A percentile compares a stretch with the other conserved stretches of the same genome.
Conservation (phyloP, 164 flowering plant species). For the Vitis amurensis region DNA sequence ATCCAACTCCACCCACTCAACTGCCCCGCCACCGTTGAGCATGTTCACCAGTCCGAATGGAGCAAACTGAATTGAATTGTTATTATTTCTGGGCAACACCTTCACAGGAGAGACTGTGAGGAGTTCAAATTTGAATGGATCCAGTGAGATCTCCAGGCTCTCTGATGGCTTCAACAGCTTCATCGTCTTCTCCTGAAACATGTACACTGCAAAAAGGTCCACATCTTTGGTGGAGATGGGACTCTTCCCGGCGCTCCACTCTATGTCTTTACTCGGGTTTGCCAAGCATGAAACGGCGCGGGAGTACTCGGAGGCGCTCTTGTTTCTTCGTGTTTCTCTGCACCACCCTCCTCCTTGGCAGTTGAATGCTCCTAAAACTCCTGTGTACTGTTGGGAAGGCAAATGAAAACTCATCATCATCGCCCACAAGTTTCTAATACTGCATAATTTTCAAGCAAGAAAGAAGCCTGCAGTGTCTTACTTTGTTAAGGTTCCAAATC, state of each 20-base stretch:
- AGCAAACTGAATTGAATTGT: slow-evolving; percentile 48
- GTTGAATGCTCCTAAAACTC: slow-evolving; percentile 56
- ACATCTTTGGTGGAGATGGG: slow-evolving; percentile 42
- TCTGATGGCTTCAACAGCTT: slow-evolving; percentile 36
- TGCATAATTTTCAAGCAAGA: too few relatives aligned
- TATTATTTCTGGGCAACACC: slow-evolving; percentile 7
- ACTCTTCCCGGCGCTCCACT: slow-evolving; percentile 52
- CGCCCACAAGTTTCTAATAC: too few relatives aligned
- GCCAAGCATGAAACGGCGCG: slow-evolving; percentile 25
- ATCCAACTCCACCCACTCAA: slow-evolving; percentile 32
- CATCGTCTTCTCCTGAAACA: slow-evolving; percentile 41
- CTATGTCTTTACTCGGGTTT: slow-evolving; percentile 44
- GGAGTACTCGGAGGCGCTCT: slow-evolving; percentile 40
- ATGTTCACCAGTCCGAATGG: slow-evolving; percentile 76
- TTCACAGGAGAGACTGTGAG: slow-evolving; percentile 60
- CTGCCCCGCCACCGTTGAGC: slow-evolving; percentile 77
- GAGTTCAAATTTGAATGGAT: slow-evolving; percentile 62
- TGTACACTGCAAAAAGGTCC: slow-evolving; percentile 48
- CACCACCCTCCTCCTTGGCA: slow-evolving; percentile 85
- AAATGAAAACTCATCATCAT: too few relatives aligned
- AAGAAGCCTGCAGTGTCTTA: slow-evolving; percentile 7
- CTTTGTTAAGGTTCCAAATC: slow-evolving; percentile 53
- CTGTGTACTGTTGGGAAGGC: slow-evolving; percentile 28
- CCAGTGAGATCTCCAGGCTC: slow-evolving; percentile 39
- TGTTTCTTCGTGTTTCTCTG: slow-evolving; percentile 44